These are phyloP conservation scores for Pyrenochaeta sp. DNA, from an alignment of 2,329 filamentous ascomycete species.

Conservation along the genomic window DNA sequence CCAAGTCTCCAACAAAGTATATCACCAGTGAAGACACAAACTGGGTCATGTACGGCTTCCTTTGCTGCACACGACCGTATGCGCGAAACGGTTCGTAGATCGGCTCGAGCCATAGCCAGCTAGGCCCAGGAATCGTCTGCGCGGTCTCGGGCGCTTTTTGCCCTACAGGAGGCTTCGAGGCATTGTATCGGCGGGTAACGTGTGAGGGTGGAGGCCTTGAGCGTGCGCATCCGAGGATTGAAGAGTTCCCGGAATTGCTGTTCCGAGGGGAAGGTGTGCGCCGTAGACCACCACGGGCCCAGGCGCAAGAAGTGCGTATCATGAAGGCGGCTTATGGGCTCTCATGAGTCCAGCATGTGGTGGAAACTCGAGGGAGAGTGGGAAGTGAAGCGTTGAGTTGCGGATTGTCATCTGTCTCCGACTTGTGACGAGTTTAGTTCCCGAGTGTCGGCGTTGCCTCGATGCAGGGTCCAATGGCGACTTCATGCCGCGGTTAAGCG, in stretches of 20 bases:
- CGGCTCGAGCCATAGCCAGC: slow-evolving; percentile 58
- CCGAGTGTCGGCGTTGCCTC: slow-evolving; percentile 31
- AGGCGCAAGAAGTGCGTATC: slow-evolving; percentile 41
- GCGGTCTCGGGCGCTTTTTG: slow-evolving; percentile 26
- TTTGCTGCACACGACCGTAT: slow-evolving; percentile 76
- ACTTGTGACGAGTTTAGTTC: slow-evolving; percentile 17
- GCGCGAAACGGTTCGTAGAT: slow-evolving; percentile 56
- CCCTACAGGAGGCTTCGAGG: slow-evolving; percentile 25
- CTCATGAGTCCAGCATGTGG: slow-evolving; percentile 12
- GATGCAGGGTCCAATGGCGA: slow-evolving; percentile 16
- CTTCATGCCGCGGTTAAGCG: slow-evolving; percentile 3
- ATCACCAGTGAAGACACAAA: slow-evolving; percentile 77
- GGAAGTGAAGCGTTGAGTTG: slow-evolving; percentile 22
- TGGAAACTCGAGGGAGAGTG: slow-evolving; percentile 5
- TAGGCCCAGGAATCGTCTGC: slow-evolving; percentile 53
- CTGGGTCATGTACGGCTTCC: slow-evolving; percentile 81
- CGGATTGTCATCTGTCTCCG: slow-evolving; percentile 19
- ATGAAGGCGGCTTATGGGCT: slow-evolving; percentile 30
- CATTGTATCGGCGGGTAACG: slow-evolving; percentile 24
- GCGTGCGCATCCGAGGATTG: slow-evolving; percentile 13
- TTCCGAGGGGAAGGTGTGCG: slow-evolving; percentile 29
- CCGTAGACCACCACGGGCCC: slow-evolving; percentile 31
- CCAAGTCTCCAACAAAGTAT: slow-evolving; percentile 79
- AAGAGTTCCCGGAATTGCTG: slow-evolving; percentile 4
- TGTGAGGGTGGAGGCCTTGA: slow-evolving; percentile 17